Percentiles rank a stretch among this genome's conserved stretches.
These are phyloP conservation scores for Phyllosticta citrichinensis DNA, from an alignment of 2,329 filamentous ascomycete genomes.

Conservation along the genomic window DNA sequence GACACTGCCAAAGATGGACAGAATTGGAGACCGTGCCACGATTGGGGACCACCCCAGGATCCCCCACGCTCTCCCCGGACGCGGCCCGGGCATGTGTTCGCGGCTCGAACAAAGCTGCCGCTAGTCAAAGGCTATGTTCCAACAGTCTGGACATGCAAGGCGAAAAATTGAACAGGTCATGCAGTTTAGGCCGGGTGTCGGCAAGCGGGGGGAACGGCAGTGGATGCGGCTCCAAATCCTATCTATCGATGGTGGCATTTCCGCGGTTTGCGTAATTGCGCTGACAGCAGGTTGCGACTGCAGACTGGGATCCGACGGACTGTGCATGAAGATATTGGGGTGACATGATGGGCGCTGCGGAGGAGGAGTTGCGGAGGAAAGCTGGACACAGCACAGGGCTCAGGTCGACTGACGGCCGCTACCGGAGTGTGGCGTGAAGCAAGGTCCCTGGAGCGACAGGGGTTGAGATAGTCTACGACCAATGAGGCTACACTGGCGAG, in stretches of 20 bases:
- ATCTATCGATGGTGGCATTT: neutral
- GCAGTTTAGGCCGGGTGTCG: neutral
- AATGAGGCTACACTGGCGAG: neutral
- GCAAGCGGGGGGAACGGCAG: neutral
- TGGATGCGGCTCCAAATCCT: neutral
- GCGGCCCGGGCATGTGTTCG: neutral
- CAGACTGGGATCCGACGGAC: slow-evolving; percentile 40
- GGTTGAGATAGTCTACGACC: neutral
- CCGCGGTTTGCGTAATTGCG: slow-evolving; percentile 4
- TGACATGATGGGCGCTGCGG: neutral
- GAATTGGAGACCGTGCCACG: neutral
- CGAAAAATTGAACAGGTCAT: neutral
- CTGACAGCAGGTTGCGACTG: neutral
- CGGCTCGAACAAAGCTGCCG: neutral
- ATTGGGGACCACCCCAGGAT: neutral
- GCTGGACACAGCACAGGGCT: neutral
- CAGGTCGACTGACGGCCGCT: neutral
- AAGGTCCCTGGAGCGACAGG: neutral
- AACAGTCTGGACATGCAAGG: neutral
- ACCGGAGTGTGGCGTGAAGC: neutral
- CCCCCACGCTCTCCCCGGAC: slow-evolving; percentile 2
- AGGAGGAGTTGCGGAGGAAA: neutral
- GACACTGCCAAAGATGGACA: neutral
- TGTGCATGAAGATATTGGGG: slow-evolving; percentile 17
- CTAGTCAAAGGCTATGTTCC: neutral